Conservation (phyloP, 2,329 filamentous ascomycete genomes). For the Monosporascus sp. region DNA sequence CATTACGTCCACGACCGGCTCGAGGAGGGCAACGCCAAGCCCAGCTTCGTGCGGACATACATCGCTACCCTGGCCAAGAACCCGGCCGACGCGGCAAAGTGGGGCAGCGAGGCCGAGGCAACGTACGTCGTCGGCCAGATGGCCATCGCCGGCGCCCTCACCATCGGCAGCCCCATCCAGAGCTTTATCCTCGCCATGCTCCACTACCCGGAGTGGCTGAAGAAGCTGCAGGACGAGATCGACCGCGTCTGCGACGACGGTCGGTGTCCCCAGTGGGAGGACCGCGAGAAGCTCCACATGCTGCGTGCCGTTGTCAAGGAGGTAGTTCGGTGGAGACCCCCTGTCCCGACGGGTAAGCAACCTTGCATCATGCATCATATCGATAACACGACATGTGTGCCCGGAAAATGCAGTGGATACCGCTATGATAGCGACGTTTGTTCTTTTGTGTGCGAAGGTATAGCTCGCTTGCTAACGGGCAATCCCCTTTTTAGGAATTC, state of each 20-base stretch:
- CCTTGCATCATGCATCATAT: too few species aligned
- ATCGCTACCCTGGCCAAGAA: constrained; percentile 24
- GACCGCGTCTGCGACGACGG: constrained; percentile 36
- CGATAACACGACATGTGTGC: too few species aligned
- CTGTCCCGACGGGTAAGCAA: constrained; percentile 44
- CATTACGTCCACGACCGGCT: constrained; percentile 30
- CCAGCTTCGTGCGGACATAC: constrained; percentile 38
- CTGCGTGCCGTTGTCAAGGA: constrained; percentile 47
- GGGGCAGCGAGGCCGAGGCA: constrained; percentile 32
- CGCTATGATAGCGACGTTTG: too few species aligned
- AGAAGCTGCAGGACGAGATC: constrained; percentile 42
- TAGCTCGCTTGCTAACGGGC: not conserved
- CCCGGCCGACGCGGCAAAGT: constrained; percentile 17
- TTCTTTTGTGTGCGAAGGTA: not conserved
- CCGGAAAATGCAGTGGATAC: too few species aligned
- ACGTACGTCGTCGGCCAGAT: constrained; percentile 42
- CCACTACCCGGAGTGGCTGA: constrained; percentile 34
- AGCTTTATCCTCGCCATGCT: constrained; percentile 35
- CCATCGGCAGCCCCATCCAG: constrained; percentile 40
- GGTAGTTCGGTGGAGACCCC: constrained; percentile 47
- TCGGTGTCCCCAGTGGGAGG: constrained; percentile 40
- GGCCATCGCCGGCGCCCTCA: constrained; percentile 41
- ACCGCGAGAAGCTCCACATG: constrained; percentile 40
- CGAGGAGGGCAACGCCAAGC: constrained; percentile 26
- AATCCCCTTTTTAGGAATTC: constrained; percentile 33